phyloP scores from a whole-genome alignment of 2,329 filamentous ascomycete species.

The Alternaria rosae region DNA sequence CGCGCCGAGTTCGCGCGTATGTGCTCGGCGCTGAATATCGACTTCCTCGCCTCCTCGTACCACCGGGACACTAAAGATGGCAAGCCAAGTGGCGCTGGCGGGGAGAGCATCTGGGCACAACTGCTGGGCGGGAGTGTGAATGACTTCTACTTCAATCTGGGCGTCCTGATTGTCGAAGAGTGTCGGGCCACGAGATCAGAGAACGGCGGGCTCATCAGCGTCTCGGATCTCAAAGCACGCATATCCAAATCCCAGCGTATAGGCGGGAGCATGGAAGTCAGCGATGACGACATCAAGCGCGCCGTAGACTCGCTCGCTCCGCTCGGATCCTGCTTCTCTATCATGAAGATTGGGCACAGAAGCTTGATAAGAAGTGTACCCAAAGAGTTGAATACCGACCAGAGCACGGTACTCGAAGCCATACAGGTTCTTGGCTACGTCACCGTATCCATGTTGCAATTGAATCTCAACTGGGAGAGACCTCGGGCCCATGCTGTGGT shows the following conservation, averaged over 20 bases:
- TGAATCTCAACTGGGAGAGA: slow-evolving; percentile 85
- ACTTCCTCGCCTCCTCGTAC: slow-evolving; percentile 74
- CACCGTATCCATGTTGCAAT: slow-evolving; percentile 84
- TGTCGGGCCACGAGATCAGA: slow-evolving; percentile 85
- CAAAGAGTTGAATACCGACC: slow-evolving; percentile 93
- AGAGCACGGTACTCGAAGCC: slow-evolving; percentile 89
- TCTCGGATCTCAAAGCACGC: slow-evolving; percentile 79
- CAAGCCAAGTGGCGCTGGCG: slow-evolving; percentile 58
- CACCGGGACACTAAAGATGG: slow-evolving; percentile 58
- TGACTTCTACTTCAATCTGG: slow-evolving; percentile 98
- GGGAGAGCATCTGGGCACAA: slow-evolving; percentile 86
- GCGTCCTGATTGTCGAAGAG: slow-evolving; percentile 92
- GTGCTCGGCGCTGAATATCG: slow-evolving; percentile 96
- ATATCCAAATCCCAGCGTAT: slow-evolving; percentile 74
- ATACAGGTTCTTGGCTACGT: slow-evolving; percentile 90
- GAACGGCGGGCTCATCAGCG: slow-evolving; percentile 89
- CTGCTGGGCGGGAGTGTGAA: slow-evolving; percentile 90
- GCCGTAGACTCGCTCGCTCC: slow-evolving; percentile 88
- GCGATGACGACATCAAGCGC: slow-evolving; percentile 90
- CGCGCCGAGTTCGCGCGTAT: slow-evolving; percentile 97
- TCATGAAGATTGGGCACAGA: slow-evolving; percentile 82
- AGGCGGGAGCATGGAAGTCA: slow-evolving; percentile 75
- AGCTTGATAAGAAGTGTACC: slow-evolving; percentile 92
- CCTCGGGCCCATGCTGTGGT: slow-evolving; percentile 87
- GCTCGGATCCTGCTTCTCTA: slow-evolving; percentile 85